Conservation (phyloP, 78 protist species). For the Diacronema lutheri region DNA sequence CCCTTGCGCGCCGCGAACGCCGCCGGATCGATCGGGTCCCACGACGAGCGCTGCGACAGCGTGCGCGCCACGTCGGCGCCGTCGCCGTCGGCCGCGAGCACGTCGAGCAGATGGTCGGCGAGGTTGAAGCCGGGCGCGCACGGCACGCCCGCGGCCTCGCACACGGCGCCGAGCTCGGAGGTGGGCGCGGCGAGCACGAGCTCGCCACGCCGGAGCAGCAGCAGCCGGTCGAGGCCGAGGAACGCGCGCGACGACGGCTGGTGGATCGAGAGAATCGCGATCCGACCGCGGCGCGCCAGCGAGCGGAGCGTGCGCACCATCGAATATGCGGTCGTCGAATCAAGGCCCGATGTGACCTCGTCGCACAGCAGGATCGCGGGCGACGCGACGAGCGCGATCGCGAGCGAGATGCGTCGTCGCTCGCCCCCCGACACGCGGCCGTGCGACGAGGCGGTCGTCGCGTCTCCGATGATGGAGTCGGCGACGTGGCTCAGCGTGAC, state of each 20-base stretch:
- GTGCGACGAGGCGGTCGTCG: no score
- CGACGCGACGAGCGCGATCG: background rate
- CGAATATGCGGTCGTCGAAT: background rate
- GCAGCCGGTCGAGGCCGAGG: conserved; percentile 9
- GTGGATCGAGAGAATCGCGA: conserved; percentile 43
- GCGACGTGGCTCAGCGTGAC: conserved; percentile 16
- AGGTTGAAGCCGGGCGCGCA: no score
- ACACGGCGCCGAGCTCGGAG: no score
- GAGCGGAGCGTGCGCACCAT: background rate
- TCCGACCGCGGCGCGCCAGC: background rate
- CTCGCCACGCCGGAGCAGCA: conserved; percentile 30
- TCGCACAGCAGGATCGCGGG: background rate
- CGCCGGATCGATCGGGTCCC: no score
- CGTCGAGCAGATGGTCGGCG: no score
- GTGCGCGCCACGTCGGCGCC: no score
- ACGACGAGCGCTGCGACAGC: no score
- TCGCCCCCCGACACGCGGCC: conserved; percentile 36
- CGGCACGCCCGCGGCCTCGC: no score
- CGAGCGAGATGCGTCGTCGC: conserved; percentile 22
- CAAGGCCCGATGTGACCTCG: conserved; percentile 35
- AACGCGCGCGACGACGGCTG: conserved; percentile 46
- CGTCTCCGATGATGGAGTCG: conserved; percentile 13
- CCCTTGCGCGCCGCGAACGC: no score
- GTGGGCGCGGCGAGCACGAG: no score
- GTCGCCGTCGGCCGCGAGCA: no score